Percentiles rank a stretch among this genome's conserved stretches.
Evolutionary conservation across 2,329 filamentous ascomycete genomes (phyloP).

Genomic region (Exserohilum rostratum): DNA sequence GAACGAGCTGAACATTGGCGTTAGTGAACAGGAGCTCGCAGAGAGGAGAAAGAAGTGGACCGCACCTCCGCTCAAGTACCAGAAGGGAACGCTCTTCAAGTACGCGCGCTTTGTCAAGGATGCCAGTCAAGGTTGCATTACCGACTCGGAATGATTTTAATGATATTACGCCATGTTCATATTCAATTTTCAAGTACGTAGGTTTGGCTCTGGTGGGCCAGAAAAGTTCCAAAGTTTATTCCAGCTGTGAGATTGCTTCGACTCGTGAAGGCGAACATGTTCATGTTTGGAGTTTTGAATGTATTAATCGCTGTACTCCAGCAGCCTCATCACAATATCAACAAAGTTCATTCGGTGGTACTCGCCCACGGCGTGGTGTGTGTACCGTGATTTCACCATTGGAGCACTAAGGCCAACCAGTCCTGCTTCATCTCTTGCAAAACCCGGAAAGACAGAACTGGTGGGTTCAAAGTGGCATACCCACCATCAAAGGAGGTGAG

Average conservation of each 20-base stretch:
- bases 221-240: slow-evolving; percentile 7
- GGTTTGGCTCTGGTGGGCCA: background rate
- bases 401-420: too few species aligned
- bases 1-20: slow-evolving; percentile 67
- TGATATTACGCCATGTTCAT: background rate
- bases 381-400: too few species aligned
- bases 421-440: background rate
- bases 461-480: background rate
- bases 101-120: slow-evolving; percentile 63
- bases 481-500: background rate
- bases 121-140: slow-evolving; percentile 65
- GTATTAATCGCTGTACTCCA: too few species aligned
- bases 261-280: too few species aligned
- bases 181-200: slow-evolving; percentile 1
- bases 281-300: too few species aligned
- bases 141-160: slow-evolving; percentile 51
- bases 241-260: background rate
- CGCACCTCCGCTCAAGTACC: slow-evolving; percentile 63
- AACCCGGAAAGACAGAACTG: background rate
- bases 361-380: too few species aligned
- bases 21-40: slow-evolving; percentile 67
- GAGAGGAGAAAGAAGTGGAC: slow-evolving; percentile 58
- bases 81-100: slow-evolving; percentile 65
- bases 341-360: too few species aligned
- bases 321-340: too few species aligned